phyloP scores from a whole-genome alignment of 192 early-diverging fungal genomes.

The Geosiphon pyriformis region DNA sequence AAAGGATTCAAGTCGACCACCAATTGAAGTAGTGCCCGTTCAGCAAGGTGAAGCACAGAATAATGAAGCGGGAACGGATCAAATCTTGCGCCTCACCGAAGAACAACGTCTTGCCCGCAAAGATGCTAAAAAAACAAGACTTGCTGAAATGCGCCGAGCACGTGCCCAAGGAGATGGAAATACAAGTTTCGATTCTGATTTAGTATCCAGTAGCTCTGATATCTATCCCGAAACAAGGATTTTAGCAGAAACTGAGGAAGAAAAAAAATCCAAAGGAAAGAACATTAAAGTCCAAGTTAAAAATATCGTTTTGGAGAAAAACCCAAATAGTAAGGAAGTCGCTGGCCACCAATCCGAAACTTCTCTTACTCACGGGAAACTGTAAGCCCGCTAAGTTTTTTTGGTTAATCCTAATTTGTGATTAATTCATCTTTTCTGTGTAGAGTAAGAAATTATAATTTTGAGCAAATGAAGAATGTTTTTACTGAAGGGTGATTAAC shows the following conservation, averaged over 20 bases:
- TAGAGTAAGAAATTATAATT: constrained; percentile 32
- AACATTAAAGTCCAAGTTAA: not conserved
- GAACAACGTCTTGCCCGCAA: not conserved
- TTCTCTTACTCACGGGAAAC: not conserved
- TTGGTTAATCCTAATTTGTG: not conserved
- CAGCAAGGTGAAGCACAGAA: not conserved
- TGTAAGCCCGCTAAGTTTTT: not conserved
- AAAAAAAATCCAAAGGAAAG: not conserved
- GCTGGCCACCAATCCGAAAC: not conserved
- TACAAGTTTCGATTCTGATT: not conserved
- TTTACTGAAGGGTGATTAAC: constrained; percentile 28
- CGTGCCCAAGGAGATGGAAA: not conserved
- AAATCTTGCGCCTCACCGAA: not conserved
- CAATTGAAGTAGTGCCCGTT: too few relatives aligned
- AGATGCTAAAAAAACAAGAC: constrained; percentile 1
- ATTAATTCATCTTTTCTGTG: not conserved
- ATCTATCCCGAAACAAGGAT: not conserved
- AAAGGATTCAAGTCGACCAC: not conserved
- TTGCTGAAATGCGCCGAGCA: not conserved
- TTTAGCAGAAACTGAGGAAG: not conserved
- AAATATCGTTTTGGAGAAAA: constrained; percentile 13
- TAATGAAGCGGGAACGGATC: not conserved
- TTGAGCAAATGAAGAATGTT: constrained; percentile 17
- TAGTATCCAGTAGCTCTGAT: not conserved
- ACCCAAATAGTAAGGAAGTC: not conserved